Percentiles rank a stretch among this genome's conserved stretches.
These are phyloP conservation scores for Aureobasidium uvarum DNA, from an alignment of 2,329 filamentous ascomycete species.

Conservation along the genomic window DNA sequence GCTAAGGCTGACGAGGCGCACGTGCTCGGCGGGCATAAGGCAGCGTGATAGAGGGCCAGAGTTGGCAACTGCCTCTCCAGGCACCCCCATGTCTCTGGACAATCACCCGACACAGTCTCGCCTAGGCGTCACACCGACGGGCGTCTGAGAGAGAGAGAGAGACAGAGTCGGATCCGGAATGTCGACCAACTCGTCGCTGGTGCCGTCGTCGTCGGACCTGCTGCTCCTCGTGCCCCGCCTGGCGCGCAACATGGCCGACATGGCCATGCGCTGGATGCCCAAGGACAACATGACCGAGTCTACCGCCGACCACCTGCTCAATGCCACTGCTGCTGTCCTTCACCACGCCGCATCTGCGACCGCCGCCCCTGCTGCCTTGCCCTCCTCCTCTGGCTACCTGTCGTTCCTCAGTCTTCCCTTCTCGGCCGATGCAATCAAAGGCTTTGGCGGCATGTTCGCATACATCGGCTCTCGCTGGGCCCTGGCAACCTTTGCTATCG, in stretches of 20 bases:
- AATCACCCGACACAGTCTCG: not conserved
- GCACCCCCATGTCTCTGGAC: not conserved
- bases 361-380: constrained; percentile 22
- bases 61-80: not conserved
- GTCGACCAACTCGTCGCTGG: constrained; percentile 14
- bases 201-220: constrained; percentile 49
- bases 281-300: constrained; percentile 54
- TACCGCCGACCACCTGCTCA: constrained; percentile 37
- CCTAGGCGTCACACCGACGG: not conserved
- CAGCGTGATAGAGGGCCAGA: not conserved
- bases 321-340: constrained; percentile 43
- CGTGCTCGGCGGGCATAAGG: not conserved
- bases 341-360: constrained; percentile 43
- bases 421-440: constrained; percentile 57
- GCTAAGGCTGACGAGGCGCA: not conserved
- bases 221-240: constrained; percentile 68
- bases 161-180: not conserved
- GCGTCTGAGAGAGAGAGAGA: not conserved
- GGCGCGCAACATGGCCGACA: constrained; percentile 65
- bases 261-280: constrained; percentile 54
- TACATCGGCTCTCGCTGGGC: constrained; percentile 94
- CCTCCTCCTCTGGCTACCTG: constrained; percentile 17
- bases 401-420: constrained; percentile 34
- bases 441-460: constrained; percentile 80
- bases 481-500: constrained; percentile 77